Evolutionary conservation across 768 basidiomycete species (phyloP).

Genomic region (Dioszegia crocea): DNA sequence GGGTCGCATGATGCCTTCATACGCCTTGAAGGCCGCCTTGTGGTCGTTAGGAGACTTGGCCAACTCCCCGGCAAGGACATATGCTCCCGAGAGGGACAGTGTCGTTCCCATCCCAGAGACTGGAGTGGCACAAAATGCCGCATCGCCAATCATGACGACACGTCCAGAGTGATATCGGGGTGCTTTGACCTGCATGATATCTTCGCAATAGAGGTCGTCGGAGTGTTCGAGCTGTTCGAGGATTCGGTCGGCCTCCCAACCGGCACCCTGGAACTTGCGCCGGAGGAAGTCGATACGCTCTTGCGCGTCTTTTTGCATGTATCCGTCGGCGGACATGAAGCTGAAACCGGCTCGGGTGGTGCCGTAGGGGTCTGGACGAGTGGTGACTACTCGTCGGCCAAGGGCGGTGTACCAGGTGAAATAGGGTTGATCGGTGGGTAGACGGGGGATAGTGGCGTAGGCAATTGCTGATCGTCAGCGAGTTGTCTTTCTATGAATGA

Average conservation of each 20-base stretch:
- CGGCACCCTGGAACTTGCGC: background rate
- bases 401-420: background rate
- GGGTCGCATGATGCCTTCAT: background rate
- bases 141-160: slow-evolving; percentile 36
- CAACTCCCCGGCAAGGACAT: slow-evolving; percentile 34
- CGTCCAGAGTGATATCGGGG: slow-evolving; percentile 14
- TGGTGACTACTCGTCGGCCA: background rate
- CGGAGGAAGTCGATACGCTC: background rate
- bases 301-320: background rate
- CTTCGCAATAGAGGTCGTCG: slow-evolving; percentile 34
- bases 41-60: slow-evolving; percentile 2
- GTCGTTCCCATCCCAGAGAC: slow-evolving; percentile 39
- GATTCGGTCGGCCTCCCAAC: background rate
- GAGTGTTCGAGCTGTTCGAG: slow-evolving; percentile 5
- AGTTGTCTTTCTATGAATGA: background rate
- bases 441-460: slow-evolving; percentile 1
- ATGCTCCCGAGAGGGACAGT: slow-evolving; percentile 27
- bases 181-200: slow-evolving; percentile 18
- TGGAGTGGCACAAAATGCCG: slow-evolving; percentile 30
- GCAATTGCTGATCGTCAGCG: background rate
- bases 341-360: background rate
- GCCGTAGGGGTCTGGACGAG: slow-evolving; percentile 1
- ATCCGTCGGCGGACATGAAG: background rate
- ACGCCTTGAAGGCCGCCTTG: background rate
- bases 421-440: background rate